Evolutionary conservation across 148 eudicot species (phyloP).

Genomic region (Rhododendron vialii): DNA sequence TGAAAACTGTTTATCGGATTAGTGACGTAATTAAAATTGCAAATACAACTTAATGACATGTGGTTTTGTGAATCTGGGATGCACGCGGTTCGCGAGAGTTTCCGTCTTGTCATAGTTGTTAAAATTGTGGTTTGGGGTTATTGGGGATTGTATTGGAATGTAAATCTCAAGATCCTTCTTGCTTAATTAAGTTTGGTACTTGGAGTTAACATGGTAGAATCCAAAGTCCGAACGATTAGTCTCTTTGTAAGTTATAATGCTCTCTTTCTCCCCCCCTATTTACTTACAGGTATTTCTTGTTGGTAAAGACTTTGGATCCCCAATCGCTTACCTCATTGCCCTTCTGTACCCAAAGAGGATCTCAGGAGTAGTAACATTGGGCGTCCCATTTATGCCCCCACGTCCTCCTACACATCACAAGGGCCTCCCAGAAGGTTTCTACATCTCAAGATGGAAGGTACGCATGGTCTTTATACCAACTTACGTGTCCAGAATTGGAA

Average conservation of each 20-base stretch:
- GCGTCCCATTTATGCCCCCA: constrained; percentile 31
- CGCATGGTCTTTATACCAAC: neutral
- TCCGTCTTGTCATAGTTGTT: neutral
- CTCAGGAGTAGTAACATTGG: constrained; percentile 27
- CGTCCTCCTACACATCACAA: neutral
- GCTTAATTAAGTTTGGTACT: neutral
- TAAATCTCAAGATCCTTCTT: neutral
- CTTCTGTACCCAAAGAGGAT: constrained; percentile 26
- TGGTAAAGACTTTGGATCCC: constrained; percentile 41
- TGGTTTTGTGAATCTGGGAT: neutral
- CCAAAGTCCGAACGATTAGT: neutral
- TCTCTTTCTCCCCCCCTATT: neutral
- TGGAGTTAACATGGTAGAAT: neutral
- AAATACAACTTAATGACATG: neutral
- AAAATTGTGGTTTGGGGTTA: neutral
- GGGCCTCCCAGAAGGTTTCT: constrained; percentile 40
- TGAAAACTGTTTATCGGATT: neutral
- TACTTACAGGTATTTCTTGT: constrained; percentile 33
- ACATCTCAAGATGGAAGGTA: constrained; percentile 35
- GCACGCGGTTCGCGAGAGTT: neutral
- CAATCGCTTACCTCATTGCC: constrained; percentile 15
- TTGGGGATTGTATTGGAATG: neutral
- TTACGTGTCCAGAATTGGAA: neutral
- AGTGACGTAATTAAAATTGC: neutral
- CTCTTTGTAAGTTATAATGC: neutral